phyloP scores from a whole-genome alignment of 2,329 filamentous ascomycete genomes.

The Neocatenulostroma microsporum region DNA sequence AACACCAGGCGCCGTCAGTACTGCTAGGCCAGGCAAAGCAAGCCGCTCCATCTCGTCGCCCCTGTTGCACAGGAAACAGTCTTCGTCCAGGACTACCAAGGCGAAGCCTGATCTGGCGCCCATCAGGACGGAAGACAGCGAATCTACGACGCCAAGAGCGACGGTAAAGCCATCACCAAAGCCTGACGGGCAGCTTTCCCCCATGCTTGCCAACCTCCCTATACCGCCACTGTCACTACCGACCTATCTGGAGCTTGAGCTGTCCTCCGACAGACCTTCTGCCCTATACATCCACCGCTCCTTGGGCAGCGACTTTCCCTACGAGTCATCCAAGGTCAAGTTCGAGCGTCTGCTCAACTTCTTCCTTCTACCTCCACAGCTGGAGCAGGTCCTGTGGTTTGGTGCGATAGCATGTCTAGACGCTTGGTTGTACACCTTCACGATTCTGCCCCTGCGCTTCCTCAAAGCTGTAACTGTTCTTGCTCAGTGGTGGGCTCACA shows the following conservation, averaged over 20 bases:
- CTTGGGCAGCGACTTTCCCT: conserved; percentile 56
- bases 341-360: conserved; percentile 89
- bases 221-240: conserved; percentile 56
- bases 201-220: conserved; percentile 48
- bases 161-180: conserved; percentile 25
- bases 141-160: conserved; percentile 5
- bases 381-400: conserved; percentile 81
- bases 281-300: conserved; percentile 57
- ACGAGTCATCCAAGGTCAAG: conserved; percentile 87
- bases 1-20: conserved; percentile 13
- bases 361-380: conserved; percentile 66
- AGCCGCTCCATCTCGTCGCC: conserved; percentile 32
- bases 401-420: conserved; percentile 87
- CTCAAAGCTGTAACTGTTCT: conserved; percentile 70
- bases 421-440: conserved; percentile 94
- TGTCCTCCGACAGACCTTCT: conserved; percentile 53
- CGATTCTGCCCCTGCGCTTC: conserved; percentile 85
- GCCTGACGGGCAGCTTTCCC: conserved; percentile 31
- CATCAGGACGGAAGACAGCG: conserved; percentile 28
- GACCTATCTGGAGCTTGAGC: conserved; percentile 58
- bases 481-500: conserved; percentile 66
- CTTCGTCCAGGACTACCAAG: conserved; percentile 17
- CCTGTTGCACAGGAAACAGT: conserved; percentile 31
- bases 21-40: conserved; percentile 24
- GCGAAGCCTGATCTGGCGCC: conserved; percentile 22